A percentile compares a stretch with the other conserved stretches of the same genome.
phyloP scores from a whole-genome alignment of 2,329 filamentous ascomycete species.

The Colletotrichum plurivorum region DNA sequence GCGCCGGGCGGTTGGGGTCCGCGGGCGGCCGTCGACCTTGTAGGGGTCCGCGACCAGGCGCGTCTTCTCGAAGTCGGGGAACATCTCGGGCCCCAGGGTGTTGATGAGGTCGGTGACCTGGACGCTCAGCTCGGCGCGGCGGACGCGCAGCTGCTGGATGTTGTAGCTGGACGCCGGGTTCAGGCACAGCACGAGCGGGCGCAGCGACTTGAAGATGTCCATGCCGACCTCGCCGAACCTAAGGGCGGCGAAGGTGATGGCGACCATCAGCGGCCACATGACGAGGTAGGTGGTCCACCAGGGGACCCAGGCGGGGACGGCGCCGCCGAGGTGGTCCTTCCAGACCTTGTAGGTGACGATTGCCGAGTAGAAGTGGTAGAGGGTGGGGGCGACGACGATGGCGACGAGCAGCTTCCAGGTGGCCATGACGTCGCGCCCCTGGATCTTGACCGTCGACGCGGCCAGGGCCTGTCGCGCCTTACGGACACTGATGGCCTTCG shows the following conservation, averaged over 20 bases:
- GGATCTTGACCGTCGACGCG: conserved; percentile 89
- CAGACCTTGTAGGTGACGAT: conserved; percentile 83
- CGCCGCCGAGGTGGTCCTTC: conserved; percentile 85
- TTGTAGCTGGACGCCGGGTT: conserved; percentile 88
- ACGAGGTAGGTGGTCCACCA: conserved; percentile 82
- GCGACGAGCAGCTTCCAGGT: conserved; percentile 96
- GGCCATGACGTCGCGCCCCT: conserved; percentile 90
- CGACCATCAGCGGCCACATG: conserved; percentile 85
- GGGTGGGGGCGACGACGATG: conserved; percentile 83
- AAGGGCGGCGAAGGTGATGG: conserved; percentile 91
- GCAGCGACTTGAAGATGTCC: conserved; percentile 96
- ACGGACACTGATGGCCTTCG: conserved; percentile 84
- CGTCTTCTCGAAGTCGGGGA: conserved; percentile 91
- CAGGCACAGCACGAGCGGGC: conserved; percentile 87
- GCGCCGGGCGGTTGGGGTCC: conserved; percentile 49
- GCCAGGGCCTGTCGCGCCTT: conserved; percentile 89
- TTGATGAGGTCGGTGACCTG: conserved; percentile 95
- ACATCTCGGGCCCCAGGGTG: conserved; percentile 94
- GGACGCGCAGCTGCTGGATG: conserved; percentile 81
- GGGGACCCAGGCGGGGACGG: conserved; percentile 83
- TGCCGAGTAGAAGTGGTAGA: conserved; percentile 86
- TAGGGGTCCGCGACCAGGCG: conserved; percentile 75
- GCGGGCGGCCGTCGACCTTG: conserved; percentile 50
- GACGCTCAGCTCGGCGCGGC: conserved; percentile 80
- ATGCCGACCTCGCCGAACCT: conserved; percentile 98